Percentiles rank a stretch among this genome's conserved stretches.
Conservation (phyloP, 2,329 filamentous ascomycete species). For the Nigrospora osmanthi region DNA sequence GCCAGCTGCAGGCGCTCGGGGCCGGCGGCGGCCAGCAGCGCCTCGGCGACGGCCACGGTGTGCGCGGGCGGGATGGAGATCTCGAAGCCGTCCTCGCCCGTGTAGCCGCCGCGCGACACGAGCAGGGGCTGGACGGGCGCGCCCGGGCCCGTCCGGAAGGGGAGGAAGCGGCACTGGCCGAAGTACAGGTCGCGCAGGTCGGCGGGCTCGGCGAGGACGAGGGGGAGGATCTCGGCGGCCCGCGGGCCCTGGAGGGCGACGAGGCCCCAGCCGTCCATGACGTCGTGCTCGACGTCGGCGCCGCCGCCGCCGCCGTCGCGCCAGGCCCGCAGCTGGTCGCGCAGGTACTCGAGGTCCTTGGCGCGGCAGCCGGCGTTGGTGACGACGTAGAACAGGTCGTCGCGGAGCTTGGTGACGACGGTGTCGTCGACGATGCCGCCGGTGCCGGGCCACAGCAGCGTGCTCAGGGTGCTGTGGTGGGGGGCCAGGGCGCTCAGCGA, state of each 20-base stretch:
- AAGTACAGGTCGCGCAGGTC: conserved; percentile 68
- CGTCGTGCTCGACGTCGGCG: conserved; percentile 56
- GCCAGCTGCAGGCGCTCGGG: conserved; percentile 63
- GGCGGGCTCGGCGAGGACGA: conserved; percentile 47
- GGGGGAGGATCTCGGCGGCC: conserved; percentile 59
- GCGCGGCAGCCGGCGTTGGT: conserved; percentile 89
- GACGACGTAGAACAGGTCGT: conserved; percentile 80
- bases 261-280: conserved; percentile 67
- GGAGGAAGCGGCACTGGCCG: conserved; percentile 62
- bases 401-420: conserved; percentile 73
- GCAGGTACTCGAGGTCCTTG: conserved; percentile 77
- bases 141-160: conserved; percentile 53
- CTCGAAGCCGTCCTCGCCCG: conserved; percentile 96
- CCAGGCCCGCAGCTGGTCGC: conserved; percentile 57
- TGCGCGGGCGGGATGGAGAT: conserved; percentile 71
- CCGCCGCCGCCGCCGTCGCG: conserved; percentile 44
- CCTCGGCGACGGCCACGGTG: conserved; percentile 58
- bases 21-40: conserved; percentile 59
- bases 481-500: conserved; percentile 54
- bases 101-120: conserved; percentile 87
- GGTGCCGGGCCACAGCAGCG: conserved; percentile 67
- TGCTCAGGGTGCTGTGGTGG: conserved; percentile 75
- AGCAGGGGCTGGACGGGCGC: conserved; percentile 46
- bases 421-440: conserved; percentile 95
- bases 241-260: conserved; percentile 86